Evolutionary conservation across 2,329 filamentous ascomycete species (phyloP).

Genomic region (Aureobasidium sp.): DNA sequence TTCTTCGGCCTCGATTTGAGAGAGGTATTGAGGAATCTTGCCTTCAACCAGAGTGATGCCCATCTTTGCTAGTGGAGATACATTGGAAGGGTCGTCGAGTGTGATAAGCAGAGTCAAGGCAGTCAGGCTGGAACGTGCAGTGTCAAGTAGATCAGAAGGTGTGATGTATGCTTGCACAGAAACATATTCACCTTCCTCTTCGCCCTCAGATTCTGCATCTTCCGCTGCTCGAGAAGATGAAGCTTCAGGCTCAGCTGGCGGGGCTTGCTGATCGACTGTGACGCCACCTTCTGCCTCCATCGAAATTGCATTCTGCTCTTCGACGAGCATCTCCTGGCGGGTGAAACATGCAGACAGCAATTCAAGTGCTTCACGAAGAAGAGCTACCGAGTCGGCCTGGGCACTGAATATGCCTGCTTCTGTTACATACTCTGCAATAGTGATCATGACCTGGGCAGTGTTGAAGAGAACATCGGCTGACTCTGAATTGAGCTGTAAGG

Average conservation of each 20-base stretch:
- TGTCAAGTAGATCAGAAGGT: conserved; percentile 59
- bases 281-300: conserved; percentile 17
- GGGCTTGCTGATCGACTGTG: conserved; percentile 24
- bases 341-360: conserved; percentile 48
- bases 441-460: conserved; percentile 61
- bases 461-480: conserved; percentile 67
- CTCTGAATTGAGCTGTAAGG: conserved; percentile 51
- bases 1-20: conserved; percentile 27
- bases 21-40: conserved; percentile 48
- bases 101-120: conserved; percentile 41
- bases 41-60: conserved; percentile 50
- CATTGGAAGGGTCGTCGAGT: conserved; percentile 42
- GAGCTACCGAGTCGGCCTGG: conserved; percentile 42
- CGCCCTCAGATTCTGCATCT: conserved; percentile 26
- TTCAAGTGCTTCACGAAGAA: conserved; percentile 55
- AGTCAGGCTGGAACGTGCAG: conserved; percentile 54
- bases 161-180: conserved; percentile 61
- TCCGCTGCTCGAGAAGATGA: conserved; percentile 17
- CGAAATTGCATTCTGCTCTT: conserved; percentile 30
- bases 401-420: conserved; percentile 44
- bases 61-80: conserved; percentile 48
- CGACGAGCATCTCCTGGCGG: conserved; percentile 39
- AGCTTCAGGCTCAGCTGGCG: conserved; percentile 23
- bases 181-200: conserved; percentile 60
- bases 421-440: conserved; percentile 53